Conservation (phyloP, 495 filamentous ascomycete species). For the Jackrogersella multiformis region DNA sequence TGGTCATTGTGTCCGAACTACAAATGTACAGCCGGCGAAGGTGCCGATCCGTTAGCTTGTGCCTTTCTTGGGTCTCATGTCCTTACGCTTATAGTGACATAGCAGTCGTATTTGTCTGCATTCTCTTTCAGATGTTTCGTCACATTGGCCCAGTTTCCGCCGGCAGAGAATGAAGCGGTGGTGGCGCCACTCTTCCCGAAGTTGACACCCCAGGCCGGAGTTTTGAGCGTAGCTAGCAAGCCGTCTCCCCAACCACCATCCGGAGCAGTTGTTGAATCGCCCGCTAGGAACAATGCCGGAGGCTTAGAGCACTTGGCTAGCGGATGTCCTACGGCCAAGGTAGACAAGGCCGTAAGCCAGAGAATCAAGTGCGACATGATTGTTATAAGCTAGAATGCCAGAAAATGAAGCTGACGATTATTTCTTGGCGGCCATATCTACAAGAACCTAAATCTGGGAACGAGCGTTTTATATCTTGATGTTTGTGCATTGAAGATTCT, state of each 20-base stretch:
- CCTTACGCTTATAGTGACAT: constrained; percentile 57
- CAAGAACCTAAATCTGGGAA: neutral
- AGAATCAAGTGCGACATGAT: constrained; percentile 7
- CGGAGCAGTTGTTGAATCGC: constrained; percentile 61
- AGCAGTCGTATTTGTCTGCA: constrained; percentile 46
- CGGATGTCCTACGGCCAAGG: constrained; percentile 10
- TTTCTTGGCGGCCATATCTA: neutral
- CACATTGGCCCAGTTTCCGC: constrained; percentile 59
- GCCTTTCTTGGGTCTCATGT: constrained; percentile 2
- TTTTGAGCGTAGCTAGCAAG: constrained; percentile 55
- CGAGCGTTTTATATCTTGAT: neutral
- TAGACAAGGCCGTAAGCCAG: constrained; percentile 10
- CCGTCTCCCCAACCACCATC: constrained; percentile 62
- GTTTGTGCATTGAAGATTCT: neutral
- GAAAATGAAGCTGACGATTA: neutral
- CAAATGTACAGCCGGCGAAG: neutral
- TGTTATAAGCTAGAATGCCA: neutral
- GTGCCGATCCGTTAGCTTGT: constrained; percentile 7
- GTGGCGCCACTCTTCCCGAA: constrained; percentile 62
- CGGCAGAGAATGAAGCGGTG: constrained; percentile 57
- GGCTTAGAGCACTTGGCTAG: constrained; percentile 21
- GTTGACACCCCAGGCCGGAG: constrained; percentile 57
- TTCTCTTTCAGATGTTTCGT: constrained; percentile 43
- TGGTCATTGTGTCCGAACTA: constrained; percentile 69
- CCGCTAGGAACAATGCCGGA: constrained; percentile 60